Base-by-base conservation (phyloP, 495 filamentous ascomycete genomes). In the Hamigera avellanea region DNA sequence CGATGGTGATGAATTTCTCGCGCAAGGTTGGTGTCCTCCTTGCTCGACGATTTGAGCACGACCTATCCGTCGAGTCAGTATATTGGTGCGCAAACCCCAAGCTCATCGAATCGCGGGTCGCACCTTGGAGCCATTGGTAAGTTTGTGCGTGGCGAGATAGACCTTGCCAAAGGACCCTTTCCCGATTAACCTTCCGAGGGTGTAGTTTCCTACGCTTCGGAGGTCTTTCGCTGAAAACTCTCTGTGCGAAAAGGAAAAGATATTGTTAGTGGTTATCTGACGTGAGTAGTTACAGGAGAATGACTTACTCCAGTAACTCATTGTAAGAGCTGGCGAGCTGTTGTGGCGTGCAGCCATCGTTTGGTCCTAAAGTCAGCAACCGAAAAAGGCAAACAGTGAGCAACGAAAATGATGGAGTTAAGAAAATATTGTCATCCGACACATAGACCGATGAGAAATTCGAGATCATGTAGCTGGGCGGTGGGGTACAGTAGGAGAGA, bases 101-200 rank as follows among this genome's bases (percentile, higher is more conserved):
- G n/a, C 18, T 15, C 5, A n/a, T 28, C 7, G 8, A 8, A 9
- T n/a, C 12, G 35, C 44, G 6, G 23, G 12, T 48, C 72, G 37
- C 67, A 94, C 91, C 76, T 96, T 96, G 38, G 87, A 95, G 51
- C 86, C 88, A 78, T 95, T 95, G 45, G 85, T 96, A 58, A 98
- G 85, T 56, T 95, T 95, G 61, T 98, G 91, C 16, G 81, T 79
- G 37, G 93, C 91, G 43, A 98, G 73, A 56, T 96, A 98, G 39
- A 96, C 91, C 64, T 95, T 96, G 46, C 91, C 91, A 62, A 96
- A 98, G 32, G 86, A 93, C 25, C 91, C 91, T 54, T 96, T 96
- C 35, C 91, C 91, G 52, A 98, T 95, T 33, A 98, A 67, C 35
- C 79, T 76, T 23, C 89, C 91, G 13, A 96, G 66, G 21, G 81